Evolutionary conservation across 1,284 basidiomycete species (phyloP), one percentile per base, ranked within the genome.

Genomic region (Trichosporon sp.): DNA sequence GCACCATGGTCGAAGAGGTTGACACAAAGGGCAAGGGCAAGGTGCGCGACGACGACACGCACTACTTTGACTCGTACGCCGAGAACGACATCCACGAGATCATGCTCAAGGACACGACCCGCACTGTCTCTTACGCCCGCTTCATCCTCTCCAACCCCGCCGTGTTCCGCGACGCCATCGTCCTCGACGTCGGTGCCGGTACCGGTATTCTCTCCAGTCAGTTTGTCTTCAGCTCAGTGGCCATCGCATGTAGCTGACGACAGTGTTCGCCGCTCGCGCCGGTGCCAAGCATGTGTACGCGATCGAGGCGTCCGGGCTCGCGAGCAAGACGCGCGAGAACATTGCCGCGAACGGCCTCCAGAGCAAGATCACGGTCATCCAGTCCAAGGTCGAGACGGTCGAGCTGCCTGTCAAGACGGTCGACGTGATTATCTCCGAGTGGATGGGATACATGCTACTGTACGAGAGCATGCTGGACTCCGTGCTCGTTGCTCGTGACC

Each of bases 401-500:
- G 82, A 81, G 8, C 83, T 92, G 11, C 81, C 83, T 8, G 90
- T 92, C 2, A 88, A 89, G 27, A 87, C 92, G 64, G 95, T 98
- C 38, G 95, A 98, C 80, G 87, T 98, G 65, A 94, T 99, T 79
- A 86, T 98, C 64, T 95, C 92, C 32, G 96, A 99, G 83, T 99
- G 96, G 96, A 98, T 98, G 96, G 83, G 93, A 3, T 95, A 95
- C 78, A 91, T 91, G 38, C 85, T 95, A 27, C 86, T 97, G 25
- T 98, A 98, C 83, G 96, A 99, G 83, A 93, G 91, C 60, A 98
- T 98, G 96, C 87, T 98, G 27, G 95, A 98, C 80, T 97, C 94
- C 0, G 96, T 98, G 6, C 85, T 99, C 11, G 47, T 64, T 29
- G 71, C 71, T 3, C 71, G 71, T 31, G 69, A 72, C 65, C 65